Percentiles rank a stretch among this genome's conserved stretches.
Conservation (phyloP, 2,329 filamentous ascomycete species). For the Helicocarpus griseus region DNA sequence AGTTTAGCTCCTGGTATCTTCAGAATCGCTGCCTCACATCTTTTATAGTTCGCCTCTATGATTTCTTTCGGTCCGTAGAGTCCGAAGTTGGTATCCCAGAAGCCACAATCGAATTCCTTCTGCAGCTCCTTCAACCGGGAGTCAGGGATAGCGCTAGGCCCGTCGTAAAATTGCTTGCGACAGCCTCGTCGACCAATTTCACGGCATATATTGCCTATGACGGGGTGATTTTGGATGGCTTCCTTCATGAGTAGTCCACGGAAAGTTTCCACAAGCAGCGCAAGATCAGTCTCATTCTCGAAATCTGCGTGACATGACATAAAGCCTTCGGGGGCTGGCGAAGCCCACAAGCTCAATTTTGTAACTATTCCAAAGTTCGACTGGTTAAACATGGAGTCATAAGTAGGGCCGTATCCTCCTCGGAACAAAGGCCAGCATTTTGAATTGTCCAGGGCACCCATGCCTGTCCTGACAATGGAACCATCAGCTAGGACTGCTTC, state of each 20-base stretch:
- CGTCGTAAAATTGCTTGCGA: neutral
- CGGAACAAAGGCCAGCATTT: conserved; percentile 7
- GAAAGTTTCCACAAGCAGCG: neutral
- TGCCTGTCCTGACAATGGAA: conserved; percentile 55
- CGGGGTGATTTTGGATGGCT: conserved; percentile 3
- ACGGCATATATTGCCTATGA: neutral
- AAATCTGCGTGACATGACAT: conserved; percentile 3
- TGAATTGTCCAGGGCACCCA: conserved; percentile 1
- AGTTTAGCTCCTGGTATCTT: neutral
- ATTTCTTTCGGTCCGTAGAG: conserved; percentile 1
- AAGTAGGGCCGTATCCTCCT: conserved; percentile 9
- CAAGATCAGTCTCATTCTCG: conserved; percentile 1
- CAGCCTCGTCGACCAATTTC: neutral
- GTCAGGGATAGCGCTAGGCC: neutral
- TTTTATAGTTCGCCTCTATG: neutral
- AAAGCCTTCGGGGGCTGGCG: conserved; percentile 3
- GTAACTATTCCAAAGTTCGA: conserved; percentile 15
- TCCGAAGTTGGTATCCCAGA: neutral
- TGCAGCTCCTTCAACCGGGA: neutral
- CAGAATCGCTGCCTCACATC: neutral
- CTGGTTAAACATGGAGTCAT: conserved; percentile 12
- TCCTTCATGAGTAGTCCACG: conserved; percentile 1
- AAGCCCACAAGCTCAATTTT: conserved; percentile 11
- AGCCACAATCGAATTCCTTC: neutral
- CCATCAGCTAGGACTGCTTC: conserved; percentile 58